Evolutionary conservation across 2,329 filamentous ascomycete species (phyloP).

Genomic region (Monilinia fructicola): DNA sequence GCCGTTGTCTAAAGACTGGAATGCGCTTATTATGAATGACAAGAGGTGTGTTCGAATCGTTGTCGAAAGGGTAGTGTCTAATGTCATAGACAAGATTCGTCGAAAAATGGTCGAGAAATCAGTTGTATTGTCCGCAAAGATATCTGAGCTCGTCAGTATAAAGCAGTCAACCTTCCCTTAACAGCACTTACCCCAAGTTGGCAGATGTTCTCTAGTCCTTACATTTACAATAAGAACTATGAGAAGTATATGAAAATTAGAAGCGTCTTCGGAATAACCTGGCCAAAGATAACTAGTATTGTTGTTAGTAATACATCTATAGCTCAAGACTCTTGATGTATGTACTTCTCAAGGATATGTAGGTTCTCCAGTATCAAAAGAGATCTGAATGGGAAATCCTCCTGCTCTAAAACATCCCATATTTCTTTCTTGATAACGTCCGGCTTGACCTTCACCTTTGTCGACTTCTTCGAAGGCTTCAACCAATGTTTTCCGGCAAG

Average conservation of each 20-base stretch:
- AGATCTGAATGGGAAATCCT: slow-evolving; percentile 73
- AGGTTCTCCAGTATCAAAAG: slow-evolving; percentile 84
- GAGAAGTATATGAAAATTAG: slow-evolving; percentile 87
- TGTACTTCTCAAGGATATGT: slow-evolving; percentile 80
- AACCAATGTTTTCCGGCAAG: slow-evolving; percentile 87
- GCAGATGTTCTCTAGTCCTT: slow-evolving; percentile 82
- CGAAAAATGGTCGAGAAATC: slow-evolving; percentile 90
- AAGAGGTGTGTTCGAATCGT: slow-evolving; percentile 78
- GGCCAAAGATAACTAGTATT: slow-evolving; percentile 84
- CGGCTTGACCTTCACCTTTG: slow-evolving; percentile 70
- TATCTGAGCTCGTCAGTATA: slow-evolving; percentile 48
- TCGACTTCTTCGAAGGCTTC: slow-evolving; percentile 57
- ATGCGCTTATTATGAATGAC: slow-evolving; percentile 85
- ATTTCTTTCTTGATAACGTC: slow-evolving; percentile 83
- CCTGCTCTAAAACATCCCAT: slow-evolving; percentile 84
- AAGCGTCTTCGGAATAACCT: slow-evolving; percentile 81
- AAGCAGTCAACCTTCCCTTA: neutral
- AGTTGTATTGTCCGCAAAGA: slow-evolving; percentile 73
- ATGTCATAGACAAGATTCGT: slow-evolving; percentile 81
- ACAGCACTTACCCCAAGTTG: slow-evolving; percentile 71
- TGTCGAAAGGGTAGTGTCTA: slow-evolving; percentile 66
- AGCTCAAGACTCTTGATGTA: neutral
- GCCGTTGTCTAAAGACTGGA: slow-evolving; percentile 86
- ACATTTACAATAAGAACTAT: slow-evolving; percentile 83
- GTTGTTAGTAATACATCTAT: slow-evolving; percentile 28